phyloP scores from a whole-genome alignment of 2,329 filamentous ascomycete genomes.

The Sordariomycetes sp. region DNA sequence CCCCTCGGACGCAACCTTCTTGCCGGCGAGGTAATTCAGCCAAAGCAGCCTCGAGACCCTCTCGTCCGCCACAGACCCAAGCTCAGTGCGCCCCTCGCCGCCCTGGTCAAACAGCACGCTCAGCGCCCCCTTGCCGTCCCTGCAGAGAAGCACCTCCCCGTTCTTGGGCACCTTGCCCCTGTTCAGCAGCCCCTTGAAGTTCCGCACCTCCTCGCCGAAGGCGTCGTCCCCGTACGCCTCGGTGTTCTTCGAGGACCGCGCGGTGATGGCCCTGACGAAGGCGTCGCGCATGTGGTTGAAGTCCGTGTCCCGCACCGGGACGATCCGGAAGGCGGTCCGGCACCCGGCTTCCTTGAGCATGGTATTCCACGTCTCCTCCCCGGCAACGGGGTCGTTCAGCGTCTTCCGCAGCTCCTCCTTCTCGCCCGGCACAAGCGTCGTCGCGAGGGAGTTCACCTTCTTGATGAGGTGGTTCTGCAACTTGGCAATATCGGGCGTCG shows the following conservation, averaged over 20 bases:
- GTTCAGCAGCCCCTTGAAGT: conserved; percentile 74
- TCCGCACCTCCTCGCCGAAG: conserved; percentile 61
- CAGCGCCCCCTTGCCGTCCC: conserved; percentile 52
- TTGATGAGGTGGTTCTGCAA: conserved; percentile 68
- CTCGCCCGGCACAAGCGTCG: conserved; percentile 70
- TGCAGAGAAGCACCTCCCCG: conserved; percentile 59
- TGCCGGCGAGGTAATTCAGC: conserved; percentile 81
- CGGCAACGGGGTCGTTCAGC: conserved; percentile 55
- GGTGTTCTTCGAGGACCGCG: conserved; percentile 40
- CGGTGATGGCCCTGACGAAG: conserved; percentile 75
- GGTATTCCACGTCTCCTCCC: conserved; percentile 61
- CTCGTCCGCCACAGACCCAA: conserved; percentile 69
- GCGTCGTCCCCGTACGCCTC: conserved; percentile 52
- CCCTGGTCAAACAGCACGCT: conserved; percentile 53
- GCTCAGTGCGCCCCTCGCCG: conserved; percentile 30
- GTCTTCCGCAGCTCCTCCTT: conserved; percentile 57
- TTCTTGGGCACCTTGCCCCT: conserved; percentile 70
- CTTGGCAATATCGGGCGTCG: conserved; percentile 66
- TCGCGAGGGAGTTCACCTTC: conserved; percentile 64
- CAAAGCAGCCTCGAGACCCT: conserved; percentile 70
- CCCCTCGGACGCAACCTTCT: conserved; percentile 72
- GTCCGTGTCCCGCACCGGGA: conserved; percentile 87
- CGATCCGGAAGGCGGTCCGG: conserved; percentile 69
- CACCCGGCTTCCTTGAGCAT: conserved; percentile 55
- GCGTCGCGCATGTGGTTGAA: conserved; percentile 87